Base-by-base conservation (phyloP, 306 rosid species). In the Calophaca sinica region DNA sequence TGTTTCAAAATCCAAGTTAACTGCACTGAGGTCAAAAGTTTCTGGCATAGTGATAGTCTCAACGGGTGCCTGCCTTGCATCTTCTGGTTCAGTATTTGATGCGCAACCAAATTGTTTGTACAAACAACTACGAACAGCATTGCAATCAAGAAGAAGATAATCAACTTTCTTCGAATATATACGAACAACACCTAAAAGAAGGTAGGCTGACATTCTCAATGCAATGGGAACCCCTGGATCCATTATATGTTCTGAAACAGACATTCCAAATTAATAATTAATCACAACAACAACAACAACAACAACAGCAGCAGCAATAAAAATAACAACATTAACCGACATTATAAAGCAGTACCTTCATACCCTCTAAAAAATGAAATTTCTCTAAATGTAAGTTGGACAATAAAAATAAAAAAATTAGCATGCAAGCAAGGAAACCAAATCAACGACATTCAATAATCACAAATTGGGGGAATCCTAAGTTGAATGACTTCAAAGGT, bases 221-320 rank as follows among this genome's bases (percentile, higher is more conserved):
- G 99, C 99, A 5, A 94, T 87, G 1, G 97, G 97, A 60, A 89
- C 99, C 50, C 89, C 97, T 0, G 97, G 97, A 81, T 83, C 94
- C 96, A 94, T 89, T 60, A 90, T 91, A 9, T 85, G 91, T 26
- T 86, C 98, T 92, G 49, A 58, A 70, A 78, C 35, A 79, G 20
- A 63, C 62, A 77, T 57, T 51, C 15, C 13, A 59, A 3, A 62
- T 14, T 4, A 29, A 58, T 44, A 12, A 31, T 14, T 29, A 73
- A 46, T 15, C 10, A 61, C 5, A 6, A n/a, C 49, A 62, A 62
- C 3, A n/a, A n/a, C n/a, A n/a, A n/a, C n/a, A n/a, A n/a, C n/a
- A n/a, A n/a, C 45, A 39, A 39, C 9, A 5, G 5, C 7, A 5
- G 9, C 10, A 65, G 11, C 42, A 11, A 57, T 9, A 52, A 55